These are phyloP conservation scores for Aegilops bicornis DNA, from an alignment of 176 grass and related monocot species.

Conservation along the genomic window DNA sequence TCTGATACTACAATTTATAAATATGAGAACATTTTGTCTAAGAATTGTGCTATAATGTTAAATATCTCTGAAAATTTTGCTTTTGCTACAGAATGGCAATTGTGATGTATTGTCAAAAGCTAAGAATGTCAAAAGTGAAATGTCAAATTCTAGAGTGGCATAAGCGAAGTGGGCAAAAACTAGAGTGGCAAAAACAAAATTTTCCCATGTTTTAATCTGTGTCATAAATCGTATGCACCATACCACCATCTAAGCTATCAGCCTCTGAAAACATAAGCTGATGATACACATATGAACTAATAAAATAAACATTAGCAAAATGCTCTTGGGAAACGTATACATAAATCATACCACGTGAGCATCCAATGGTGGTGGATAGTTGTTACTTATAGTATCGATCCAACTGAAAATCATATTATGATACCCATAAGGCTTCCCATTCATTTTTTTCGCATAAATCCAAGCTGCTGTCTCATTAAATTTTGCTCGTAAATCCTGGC, in stretches of 20 bases:
- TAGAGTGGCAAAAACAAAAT: too few species aligned
- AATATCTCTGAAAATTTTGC: not conserved
- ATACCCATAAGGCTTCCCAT: conserved; percentile 81
- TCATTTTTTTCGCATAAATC: conserved; percentile 89
- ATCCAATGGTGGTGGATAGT: conserved; percentile 94
- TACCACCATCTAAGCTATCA: not conserved
- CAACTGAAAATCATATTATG: conserved; percentile 99
- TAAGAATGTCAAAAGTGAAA: too few species aligned
- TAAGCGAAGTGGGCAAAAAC: too few species aligned
- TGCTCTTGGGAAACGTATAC: not conserved
- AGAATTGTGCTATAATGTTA: not conserved
- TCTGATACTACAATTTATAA: not conserved
- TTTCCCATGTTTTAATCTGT: not conserved
- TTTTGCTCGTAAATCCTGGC: conserved; percentile 72
- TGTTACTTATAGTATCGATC: conserved; percentile 90
- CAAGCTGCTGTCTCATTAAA: conserved; percentile 96
- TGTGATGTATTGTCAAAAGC: too few species aligned
- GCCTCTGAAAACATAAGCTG: not conserved
- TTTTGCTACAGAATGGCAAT: too few species aligned
- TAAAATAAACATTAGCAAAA: conserved; percentile 13
- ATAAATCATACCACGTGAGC: conserved; percentile 82
- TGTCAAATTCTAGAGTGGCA: too few species aligned
- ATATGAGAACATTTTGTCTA: not conserved
- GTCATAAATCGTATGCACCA: not conserved
- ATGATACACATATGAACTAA: not conserved